These are phyloP conservation scores for Nicotiana sylvestris DNA, from an alignment of 257 asterid genomes.

Conservation along the genomic window DNA sequence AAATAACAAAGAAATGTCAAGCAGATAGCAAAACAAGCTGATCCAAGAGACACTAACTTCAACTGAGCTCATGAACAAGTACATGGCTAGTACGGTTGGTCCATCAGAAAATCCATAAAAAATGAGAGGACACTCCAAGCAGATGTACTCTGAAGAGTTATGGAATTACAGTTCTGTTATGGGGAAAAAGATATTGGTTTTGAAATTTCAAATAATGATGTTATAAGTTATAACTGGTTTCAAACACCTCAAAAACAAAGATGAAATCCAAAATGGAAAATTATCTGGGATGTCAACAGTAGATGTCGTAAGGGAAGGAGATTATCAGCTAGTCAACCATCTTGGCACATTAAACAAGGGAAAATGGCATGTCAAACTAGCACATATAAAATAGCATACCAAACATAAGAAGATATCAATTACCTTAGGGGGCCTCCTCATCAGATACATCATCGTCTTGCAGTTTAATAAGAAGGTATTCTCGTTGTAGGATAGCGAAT, in stretches of 20 bases:
- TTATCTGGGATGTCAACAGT: background rate
- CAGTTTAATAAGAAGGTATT: slow-evolving; percentile 88
- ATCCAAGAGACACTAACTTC: slow-evolving; percentile 1
- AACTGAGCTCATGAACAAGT: background rate
- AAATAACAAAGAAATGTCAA: background rate
- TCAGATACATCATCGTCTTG: slow-evolving; percentile 89
- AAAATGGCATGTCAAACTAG: background rate
- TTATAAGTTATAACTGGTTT: background rate
- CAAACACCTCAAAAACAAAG: background rate
- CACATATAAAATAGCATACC: background rate
- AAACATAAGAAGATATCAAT: slow-evolving; percentile 11
- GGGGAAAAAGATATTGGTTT: background rate
- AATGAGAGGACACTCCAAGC: slow-evolving; percentile 6
- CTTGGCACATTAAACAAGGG: background rate
- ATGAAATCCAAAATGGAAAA: background rate
- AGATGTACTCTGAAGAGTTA: background rate
- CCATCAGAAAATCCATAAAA: background rate
- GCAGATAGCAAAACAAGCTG: background rate
- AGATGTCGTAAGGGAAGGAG: background rate
- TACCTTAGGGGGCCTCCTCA: slow-evolving; percentile 96
- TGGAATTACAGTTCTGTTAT: background rate
- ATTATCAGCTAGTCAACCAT: background rate
- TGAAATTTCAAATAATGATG: background rate
- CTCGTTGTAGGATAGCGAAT: slow-evolving; percentile 93
- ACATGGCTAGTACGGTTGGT: background rate